These are phyloP conservation scores for Raphanus hybrid DNA, from an alignment of 441 rosid genomes.

Conservation along the genomic window DNA sequence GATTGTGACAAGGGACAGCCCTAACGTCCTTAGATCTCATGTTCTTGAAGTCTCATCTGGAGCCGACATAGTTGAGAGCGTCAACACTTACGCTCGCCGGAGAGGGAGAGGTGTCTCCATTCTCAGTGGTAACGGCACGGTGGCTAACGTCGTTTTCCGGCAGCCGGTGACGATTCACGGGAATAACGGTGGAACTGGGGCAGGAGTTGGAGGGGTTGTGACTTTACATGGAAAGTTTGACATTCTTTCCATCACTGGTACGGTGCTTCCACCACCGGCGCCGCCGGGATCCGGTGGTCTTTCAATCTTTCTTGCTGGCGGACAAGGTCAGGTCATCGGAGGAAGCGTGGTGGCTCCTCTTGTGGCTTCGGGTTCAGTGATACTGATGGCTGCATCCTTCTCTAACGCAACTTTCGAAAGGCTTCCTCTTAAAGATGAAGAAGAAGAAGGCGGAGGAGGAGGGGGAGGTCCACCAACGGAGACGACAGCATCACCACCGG, in stretches of 20 bases:
- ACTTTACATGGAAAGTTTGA: slow-evolving; percentile 67
- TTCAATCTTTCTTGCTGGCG: slow-evolving; percentile 50
- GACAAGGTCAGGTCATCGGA: slow-evolving; percentile 61
- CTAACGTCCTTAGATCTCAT: slow-evolving; percentile 67
- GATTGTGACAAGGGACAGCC: slow-evolving; percentile 68
- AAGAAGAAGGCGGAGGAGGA: slow-evolving; percentile 39
- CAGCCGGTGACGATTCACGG: slow-evolving; percentile 53
- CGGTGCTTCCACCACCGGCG: slow-evolving; percentile 62
- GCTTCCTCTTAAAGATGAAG: slow-evolving; percentile 64
- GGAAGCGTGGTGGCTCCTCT: slow-evolving; percentile 55
- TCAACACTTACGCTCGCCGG: slow-evolving; percentile 59
- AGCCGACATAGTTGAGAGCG: slow-evolving; percentile 63
- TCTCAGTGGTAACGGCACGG: slow-evolving; percentile 65
- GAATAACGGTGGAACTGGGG: slow-evolving; percentile 35
- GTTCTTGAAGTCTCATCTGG: slow-evolving; percentile 65
- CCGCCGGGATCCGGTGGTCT: slow-evolving; percentile 63
- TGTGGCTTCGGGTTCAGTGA: slow-evolving; percentile 58
- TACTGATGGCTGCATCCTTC: slow-evolving; percentile 60
- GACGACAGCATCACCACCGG: slow-evolving; percentile 51
- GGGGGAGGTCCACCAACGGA: slow-evolving; percentile 41
- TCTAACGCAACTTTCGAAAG: slow-evolving; percentile 61
- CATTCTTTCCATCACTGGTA: slow-evolving; percentile 63
- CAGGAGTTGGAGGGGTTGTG: slow-evolving; percentile 51
- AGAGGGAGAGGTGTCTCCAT: slow-evolving; percentile 64
- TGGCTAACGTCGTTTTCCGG: slow-evolving; percentile 55